These are phyloP conservation scores for Trichoderma asperelloides DNA, from an alignment of 495 filamentous ascomycete species.

Conservation along the genomic window DNA sequence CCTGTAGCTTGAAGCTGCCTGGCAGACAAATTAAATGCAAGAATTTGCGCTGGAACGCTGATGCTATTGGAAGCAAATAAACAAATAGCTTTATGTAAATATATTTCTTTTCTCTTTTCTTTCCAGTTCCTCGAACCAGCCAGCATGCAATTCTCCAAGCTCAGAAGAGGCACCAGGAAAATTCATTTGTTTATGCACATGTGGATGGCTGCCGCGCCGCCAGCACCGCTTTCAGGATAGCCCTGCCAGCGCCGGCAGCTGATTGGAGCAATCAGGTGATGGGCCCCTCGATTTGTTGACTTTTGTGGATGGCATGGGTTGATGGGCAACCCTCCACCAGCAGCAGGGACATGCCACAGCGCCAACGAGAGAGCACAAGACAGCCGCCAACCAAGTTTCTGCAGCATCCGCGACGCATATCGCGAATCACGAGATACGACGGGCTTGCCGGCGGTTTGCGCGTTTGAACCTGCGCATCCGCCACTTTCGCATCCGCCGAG, in stretches of 20 bases:
- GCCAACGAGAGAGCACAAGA: conserved; percentile 1
- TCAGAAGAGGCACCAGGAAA: not conserved
- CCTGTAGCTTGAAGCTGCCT: no score
- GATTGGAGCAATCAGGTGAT: conserved; percentile 3
- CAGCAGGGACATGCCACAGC: not conserved
- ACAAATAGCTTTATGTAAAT: no score
- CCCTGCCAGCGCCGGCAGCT: not conserved
- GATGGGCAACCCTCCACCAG: not conserved
- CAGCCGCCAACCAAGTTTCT: not conserved
- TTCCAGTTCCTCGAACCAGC: not conserved
- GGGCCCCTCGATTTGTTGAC: not conserved
- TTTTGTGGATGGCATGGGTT: not conserved
- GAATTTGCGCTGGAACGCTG: no score
- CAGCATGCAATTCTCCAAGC: not conserved
- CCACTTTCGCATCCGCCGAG: not conserved
- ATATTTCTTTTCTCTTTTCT: not conserved
- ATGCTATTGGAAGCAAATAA: no score
- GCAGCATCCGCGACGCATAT: not conserved
- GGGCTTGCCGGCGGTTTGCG: not conserved
- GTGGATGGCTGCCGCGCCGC: not conserved
- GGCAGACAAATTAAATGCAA: no score
- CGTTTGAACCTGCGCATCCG: not conserved
- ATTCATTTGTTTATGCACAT: not conserved
- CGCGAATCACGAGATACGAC: not conserved
- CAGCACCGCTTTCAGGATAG: not conserved